Conservation (phyloP, 352 stramenopile genomes). For the Lagenidium giganteum region DNA sequence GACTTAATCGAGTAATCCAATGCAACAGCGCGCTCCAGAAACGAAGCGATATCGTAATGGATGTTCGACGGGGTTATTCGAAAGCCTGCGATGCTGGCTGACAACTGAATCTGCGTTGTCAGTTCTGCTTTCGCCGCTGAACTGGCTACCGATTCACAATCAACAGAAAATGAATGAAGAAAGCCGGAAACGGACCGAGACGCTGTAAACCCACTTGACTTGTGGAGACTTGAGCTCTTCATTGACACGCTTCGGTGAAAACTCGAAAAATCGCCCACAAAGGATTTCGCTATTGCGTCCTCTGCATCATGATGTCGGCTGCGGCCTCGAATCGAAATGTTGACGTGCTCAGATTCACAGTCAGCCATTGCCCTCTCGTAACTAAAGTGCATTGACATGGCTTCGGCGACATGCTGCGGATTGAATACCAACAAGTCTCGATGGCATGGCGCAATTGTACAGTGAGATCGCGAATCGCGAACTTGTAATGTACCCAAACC, state of each 20-base stretch:
- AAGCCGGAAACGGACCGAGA: too few species aligned
- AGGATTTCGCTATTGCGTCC: too few species aligned
- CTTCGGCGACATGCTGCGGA: conserved; percentile 10
- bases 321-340: too few species aligned
- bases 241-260: too few species aligned
- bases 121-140: too few species aligned
- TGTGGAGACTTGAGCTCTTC: too few species aligned
- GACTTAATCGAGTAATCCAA: background rate
- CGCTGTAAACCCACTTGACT: too few species aligned
- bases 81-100: conserved; percentile 68
- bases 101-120: conserved; percentile 55
- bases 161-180: too few species aligned
- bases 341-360: background rate
- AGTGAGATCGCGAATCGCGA: conserved; percentile 56
- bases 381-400: conserved; percentile 58
- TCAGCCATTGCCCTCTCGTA: conserved; percentile 29
- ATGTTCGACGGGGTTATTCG: conserved; percentile 82
- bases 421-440: conserved; percentile 75
- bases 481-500: conserved; percentile 58
- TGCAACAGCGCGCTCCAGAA: too few species aligned
- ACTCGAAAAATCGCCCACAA: too few species aligned
- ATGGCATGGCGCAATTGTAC: conserved; percentile 52
- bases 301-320: too few species aligned
- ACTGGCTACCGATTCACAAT: too few species aligned
- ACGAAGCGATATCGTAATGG: conserved; percentile 68